Percentiles rank a stretch among this genome's conserved stretches.
Conservation (phyloP, 352 stramenopile species). For the Globisporangium mamillatum region DNA sequence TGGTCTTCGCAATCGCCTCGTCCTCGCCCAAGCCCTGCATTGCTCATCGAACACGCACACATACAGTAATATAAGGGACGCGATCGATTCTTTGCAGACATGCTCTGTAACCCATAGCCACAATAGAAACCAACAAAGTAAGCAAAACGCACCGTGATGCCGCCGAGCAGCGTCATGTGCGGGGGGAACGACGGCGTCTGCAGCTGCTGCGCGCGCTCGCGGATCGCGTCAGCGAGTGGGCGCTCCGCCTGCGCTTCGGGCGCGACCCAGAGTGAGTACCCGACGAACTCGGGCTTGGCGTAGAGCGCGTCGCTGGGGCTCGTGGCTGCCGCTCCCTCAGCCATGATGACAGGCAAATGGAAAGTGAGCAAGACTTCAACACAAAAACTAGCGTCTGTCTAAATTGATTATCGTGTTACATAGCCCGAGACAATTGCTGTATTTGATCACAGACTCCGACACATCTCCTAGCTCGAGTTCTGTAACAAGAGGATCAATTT, state of each 20-base stretch:
- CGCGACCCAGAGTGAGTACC: slow-evolving; percentile 64
- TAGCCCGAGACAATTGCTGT: too few relatives aligned
- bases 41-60: background rate
- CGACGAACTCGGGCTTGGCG: slow-evolving; percentile 37
- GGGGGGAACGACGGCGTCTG: slow-evolving; percentile 43
- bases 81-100: background rate
- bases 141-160: slow-evolving; percentile 29
- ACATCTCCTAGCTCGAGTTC: too few relatives aligned
- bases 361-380: background rate
- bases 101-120: background rate
- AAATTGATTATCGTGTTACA: too few relatives aligned
- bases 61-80: background rate
- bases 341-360: background rate
- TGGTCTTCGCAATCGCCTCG: slow-evolving; percentile 29
- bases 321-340: background rate
- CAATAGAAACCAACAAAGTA: background rate
- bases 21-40: slow-evolving; percentile 25
- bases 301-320: slow-evolving; percentile 24
- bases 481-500: too few relatives aligned
- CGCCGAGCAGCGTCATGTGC: slow-evolving; percentile 63
- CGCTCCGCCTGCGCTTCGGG: slow-evolving; percentile 20
- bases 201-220: slow-evolving; percentile 35
- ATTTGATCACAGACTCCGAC: too few relatives aligned
- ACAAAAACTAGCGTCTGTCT: too few relatives aligned
- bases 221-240: slow-evolving; percentile 32